Base-by-base conservation (phyloP, 768 basidiomycete species). In the Suillus paluster region DNA sequence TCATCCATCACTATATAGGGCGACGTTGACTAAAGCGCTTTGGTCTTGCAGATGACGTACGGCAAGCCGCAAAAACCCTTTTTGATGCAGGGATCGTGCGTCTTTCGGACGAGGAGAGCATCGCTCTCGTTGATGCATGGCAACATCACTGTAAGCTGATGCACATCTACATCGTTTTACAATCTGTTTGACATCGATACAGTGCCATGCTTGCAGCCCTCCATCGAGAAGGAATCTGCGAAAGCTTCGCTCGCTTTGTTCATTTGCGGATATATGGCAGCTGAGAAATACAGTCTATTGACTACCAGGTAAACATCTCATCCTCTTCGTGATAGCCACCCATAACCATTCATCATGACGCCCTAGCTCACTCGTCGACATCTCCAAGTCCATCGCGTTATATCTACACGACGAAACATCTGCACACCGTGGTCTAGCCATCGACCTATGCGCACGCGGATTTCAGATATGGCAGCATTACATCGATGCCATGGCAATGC, bases 381-480 rank as follows among this genome's bases (percentile, higher is more conserved):
- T 95, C 57, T 88, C 96, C 1, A 90, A 89, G 68, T 97, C 95
- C 0, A 85, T 98, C 59, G 80, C 84, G 1, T 66, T 89, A 10
- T 95, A 90, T 68, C 80, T 99, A 14, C 84, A 93, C 58, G 89
- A 93, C 62, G 87, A 90, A 54, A 78, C 81, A 8, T 87, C 88
- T 0, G 80, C 79, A 1, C 85, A 92, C 71, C 80, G 89, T 8
- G 80, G 86, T 4, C 80, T 95, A 14, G 94, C 92, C 0, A 88
- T 97, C 64, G 97, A 99, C 69, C 80, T 98, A 11, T 95, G 93
- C 67, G 89, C 92, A 2, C 87, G 92, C 49, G 97, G 97, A 0
- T 99, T 98, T 71, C 84, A 90, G 49, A 87, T 96, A 54, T 99
- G 96, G 95, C 95, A 97, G 70, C 88, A 94, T 66, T 95, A 95